Base-by-base conservation (phyloP, 768 basidiomycete genomes). In the Suillus ampliporus region DNA sequence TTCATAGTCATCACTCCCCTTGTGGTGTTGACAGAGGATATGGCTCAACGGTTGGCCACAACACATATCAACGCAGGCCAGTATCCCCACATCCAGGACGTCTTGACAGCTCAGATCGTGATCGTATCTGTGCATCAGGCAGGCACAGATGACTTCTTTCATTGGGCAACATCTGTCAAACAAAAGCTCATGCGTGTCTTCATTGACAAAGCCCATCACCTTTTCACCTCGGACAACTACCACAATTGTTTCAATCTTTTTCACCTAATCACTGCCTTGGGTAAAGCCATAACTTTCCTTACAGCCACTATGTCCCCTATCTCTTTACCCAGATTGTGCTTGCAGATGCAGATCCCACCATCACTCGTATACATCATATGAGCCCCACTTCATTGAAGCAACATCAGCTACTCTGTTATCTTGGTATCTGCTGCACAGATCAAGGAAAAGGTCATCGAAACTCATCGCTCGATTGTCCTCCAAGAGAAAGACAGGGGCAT, bases 101-200 rank as follows among this genome's bases (percentile, higher is more conserved):
- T 62, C 1, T 35, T 64, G 0, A 7, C 58, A 0, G 40, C 26
- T 4, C 62, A 67, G 53, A 50, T 68, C 0, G 40, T 64, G 5
- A 48, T 68, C 5, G 51, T 68, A 13, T 62, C 67, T 47, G 62
- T 57, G 0, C 60, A 68, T 9, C 34, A 64, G 13, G 67, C 67
- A 9, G 67, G 40, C 0, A 61, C 59, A 0, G 40, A 53, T 0
- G 1, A 8, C 0, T 64, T 64, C 47, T 60, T 61, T 21, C 5
- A 17, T 15, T 68, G 67, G 57, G 59, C 53, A 0, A 15, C 57
- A 0, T 56, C 57, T 0, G 58, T 41, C 17, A 46, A 54, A 0
- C 0, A 2, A 1, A 2, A 61, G 1, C 13, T 67, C 0, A 26
- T 37, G 11, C 26, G 43, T 0, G 1, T 67, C 1, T 68, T 68